These are phyloP conservation scores for Iris pallida DNA, from an alignment of 116 monocot genomes.

Conservation along the genomic window DNA sequence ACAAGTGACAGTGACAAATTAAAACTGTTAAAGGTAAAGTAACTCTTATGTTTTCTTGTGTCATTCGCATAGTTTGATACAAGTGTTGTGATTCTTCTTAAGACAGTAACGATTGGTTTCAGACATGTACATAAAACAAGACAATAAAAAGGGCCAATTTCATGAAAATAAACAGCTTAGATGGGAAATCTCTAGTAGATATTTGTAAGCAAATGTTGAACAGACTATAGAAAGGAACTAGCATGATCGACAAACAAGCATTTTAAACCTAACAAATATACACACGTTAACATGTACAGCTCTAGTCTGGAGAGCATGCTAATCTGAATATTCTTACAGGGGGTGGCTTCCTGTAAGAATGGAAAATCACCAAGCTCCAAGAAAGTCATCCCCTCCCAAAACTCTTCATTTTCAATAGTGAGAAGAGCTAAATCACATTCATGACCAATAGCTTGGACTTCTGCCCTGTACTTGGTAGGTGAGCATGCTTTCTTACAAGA, in stretches of 20 bases:
- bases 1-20: too few relatives aligned
- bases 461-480: conserved; percentile 88
- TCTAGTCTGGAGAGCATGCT: too few relatives aligned
- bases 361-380: conserved; percentile 95
- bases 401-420: conserved; percentile 80
- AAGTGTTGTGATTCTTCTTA: neutral
- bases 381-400: conserved; percentile 90
- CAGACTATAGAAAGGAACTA: too few relatives aligned
- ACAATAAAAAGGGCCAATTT: too few relatives aligned
- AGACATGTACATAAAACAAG: too few relatives aligned
- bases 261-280: too few relatives aligned
- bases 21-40: neutral
- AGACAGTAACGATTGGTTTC: neutral
- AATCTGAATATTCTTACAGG: too few relatives aligned
- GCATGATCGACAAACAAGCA: too few relatives aligned
- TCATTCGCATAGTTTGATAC: neutral
- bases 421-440: conserved; percentile 97
- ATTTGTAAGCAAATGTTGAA: too few relatives aligned
- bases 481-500: conserved; percentile 96
- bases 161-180: neutral
- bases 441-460: conserved; percentile 90
- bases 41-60: neutral
- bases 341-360: conserved; percentile 94
- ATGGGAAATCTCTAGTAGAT: neutral
- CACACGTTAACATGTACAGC: too few relatives aligned